Percentiles rank a stretch among this genome's conserved stretches.
These are phyloP conservation scores for Pezicula radicicola DNA, from an alignment of 2,329 filamentous ascomycete species.

Conservation along the genomic window DNA sequence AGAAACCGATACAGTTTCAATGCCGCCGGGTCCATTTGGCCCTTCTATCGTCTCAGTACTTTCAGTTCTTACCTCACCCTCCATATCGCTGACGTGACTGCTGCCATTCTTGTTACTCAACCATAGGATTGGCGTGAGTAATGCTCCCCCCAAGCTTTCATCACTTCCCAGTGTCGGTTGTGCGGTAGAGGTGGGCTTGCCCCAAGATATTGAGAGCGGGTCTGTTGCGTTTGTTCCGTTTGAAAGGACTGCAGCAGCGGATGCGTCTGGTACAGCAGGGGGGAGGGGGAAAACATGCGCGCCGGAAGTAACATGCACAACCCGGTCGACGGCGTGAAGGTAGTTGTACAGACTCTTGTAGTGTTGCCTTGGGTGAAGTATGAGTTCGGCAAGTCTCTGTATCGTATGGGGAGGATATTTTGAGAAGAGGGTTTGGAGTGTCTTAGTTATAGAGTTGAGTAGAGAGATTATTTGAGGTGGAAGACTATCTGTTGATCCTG, in stretches of 20 bases:
- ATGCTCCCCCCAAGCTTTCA: constrained; percentile 83
- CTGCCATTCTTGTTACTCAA: constrained; percentile 43
- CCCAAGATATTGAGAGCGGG: constrained; percentile 42
- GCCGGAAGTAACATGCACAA: constrained; percentile 84
- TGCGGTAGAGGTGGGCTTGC: constrained; percentile 38
- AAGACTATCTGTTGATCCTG: constrained; percentile 42
- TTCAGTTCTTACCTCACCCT: constrained; percentile 66
- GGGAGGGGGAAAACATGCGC: constrained; percentile 81
- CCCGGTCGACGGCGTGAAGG: constrained; percentile 85
- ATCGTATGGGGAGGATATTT: constrained; percentile 84
- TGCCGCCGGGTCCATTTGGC: constrained; percentile 72
- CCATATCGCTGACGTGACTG: constrained; percentile 40
- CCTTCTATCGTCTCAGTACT: constrained; percentile 79
- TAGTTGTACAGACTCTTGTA: constrained; percentile 82
- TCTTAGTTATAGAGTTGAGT: constrained; percentile 55
- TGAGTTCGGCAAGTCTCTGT: constrained; percentile 85
- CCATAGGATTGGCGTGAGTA: constrained; percentile 95
- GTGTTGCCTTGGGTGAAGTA: constrained; percentile 72
- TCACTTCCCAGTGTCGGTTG: constrained; percentile 67
- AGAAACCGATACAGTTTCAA: constrained; percentile 77
- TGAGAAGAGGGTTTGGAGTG: constrained; percentile 65
- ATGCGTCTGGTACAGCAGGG: constrained; percentile 56
- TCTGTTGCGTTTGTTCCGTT: constrained; percentile 55
- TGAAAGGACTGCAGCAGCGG: constrained; percentile 47
- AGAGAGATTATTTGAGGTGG: constrained; percentile 63